Conservation (phyloP, 352 stramenopile genomes). For the Phytophthora tentaculata region DNA sequence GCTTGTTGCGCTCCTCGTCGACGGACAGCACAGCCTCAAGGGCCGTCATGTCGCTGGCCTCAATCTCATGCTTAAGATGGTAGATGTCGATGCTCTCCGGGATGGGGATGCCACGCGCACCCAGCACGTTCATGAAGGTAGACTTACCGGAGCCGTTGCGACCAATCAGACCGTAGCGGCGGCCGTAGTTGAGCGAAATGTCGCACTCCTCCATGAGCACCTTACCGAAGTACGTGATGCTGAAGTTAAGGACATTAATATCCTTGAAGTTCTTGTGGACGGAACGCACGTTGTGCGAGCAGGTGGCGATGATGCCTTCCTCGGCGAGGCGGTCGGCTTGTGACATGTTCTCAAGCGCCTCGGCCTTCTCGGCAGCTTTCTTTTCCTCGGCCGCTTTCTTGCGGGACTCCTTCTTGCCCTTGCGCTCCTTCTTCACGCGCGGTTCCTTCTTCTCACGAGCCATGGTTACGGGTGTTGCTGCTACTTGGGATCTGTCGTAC, state of each 20-base stretch:
- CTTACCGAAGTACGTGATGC: conserved; percentile 96
- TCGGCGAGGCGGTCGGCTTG: conserved; percentile 90
- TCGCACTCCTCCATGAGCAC: conserved; percentile 96
- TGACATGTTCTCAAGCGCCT: conserved; percentile 75
- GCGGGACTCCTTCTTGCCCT: conserved; percentile 78
- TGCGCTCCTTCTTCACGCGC: conserved; percentile 77
- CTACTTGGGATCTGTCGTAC: conserved; percentile 13
- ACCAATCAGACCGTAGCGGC: conserved; percentile 97
- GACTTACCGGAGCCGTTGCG: conserved; percentile 97
- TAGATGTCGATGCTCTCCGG: conserved; percentile 97
- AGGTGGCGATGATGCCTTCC: conserved; percentile 97
- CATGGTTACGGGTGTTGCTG: conserved; percentile 16
- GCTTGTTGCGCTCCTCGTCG: conserved; percentile 93
- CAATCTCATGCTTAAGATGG: conserved; percentile 96
- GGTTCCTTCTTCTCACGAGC: conserved; percentile 55
- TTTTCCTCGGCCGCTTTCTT: conserved; percentile 84
- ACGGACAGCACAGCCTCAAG: conserved; percentile 96
- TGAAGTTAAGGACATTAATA: conserved; percentile 98
- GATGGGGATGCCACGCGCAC: conserved; percentile 94
- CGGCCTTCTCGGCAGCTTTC: conserved; percentile 70
- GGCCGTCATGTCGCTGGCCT: conserved; percentile 94
- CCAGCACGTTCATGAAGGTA: conserved; percentile 98
- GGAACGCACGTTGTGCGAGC: conserved; percentile 90
- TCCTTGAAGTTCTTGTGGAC: conserved; percentile 97
- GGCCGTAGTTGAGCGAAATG: conserved; percentile 97